phyloP scores from a whole-genome alignment of 2,329 filamentous ascomycete genomes.

The Didymella segeticola region DNA sequence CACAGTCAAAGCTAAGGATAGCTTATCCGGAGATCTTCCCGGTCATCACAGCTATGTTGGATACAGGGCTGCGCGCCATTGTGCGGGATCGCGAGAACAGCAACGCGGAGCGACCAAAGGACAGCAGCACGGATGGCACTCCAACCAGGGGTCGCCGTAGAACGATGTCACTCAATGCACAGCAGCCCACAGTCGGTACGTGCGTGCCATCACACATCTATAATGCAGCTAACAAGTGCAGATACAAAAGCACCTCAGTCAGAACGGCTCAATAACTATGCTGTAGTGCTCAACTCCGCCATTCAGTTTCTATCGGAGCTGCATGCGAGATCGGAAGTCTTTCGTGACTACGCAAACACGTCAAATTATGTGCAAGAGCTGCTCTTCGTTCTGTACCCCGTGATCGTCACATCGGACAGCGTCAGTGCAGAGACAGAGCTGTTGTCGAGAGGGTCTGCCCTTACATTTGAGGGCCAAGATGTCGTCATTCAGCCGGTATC shows the following conservation, averaged over 20 bases:
- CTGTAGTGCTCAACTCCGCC: constrained; percentile 74
- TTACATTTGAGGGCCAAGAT: constrained; percentile 86
- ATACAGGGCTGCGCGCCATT: constrained; percentile 73
- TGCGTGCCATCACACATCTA: not conserved
- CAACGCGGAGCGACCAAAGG: constrained; percentile 22
- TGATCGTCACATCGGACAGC: constrained; percentile 84
- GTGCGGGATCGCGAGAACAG: constrained; percentile 44
- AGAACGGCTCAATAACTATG: constrained; percentile 60
- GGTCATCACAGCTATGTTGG: constrained; percentile 85
- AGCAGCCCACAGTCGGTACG: constrained; percentile 53
- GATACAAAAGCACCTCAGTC: constrained; percentile 42
- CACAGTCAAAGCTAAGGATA: constrained; percentile 63
- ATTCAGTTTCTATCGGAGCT: constrained; percentile 81
- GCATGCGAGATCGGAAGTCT: constrained; percentile 76
- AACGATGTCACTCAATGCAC: constrained; percentile 71
- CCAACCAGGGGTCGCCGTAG: constrained; percentile 57
- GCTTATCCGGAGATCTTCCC: constrained; percentile 78
- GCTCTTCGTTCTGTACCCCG: constrained; percentile 81
- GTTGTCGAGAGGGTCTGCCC: constrained; percentile 78
- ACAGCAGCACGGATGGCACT: constrained; percentile 25
- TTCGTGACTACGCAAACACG: constrained; percentile 80
- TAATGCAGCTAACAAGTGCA: constrained; percentile 27
- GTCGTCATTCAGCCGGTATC: constrained; percentile 81
- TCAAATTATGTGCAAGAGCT: constrained; percentile 85
- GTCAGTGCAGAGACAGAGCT: constrained; percentile 85